Conservation (phyloP, 2,329 filamentous ascomycete genomes). For the Tolypocladium paradoxum region DNA sequence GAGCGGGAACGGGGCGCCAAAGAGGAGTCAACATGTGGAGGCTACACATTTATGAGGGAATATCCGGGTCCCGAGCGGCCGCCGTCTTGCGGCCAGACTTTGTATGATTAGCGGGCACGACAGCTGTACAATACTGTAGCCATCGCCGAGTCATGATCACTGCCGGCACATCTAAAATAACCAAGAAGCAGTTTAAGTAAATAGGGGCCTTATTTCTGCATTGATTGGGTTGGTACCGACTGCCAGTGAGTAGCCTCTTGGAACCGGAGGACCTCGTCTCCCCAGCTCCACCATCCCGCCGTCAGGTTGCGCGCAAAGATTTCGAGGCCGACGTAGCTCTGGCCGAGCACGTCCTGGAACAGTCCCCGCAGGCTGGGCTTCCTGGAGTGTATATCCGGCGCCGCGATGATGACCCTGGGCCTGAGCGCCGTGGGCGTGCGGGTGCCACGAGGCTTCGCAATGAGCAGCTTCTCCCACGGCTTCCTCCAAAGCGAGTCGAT, state of each 20-base stretch:
- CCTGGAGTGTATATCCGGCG: constrained; percentile 67
- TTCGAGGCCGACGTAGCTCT: constrained; percentile 52
- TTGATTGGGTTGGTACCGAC: not conserved
- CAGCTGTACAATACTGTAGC: constrained; percentile 22
- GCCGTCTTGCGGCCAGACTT: not conserved
- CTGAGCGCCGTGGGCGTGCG: constrained; percentile 13
- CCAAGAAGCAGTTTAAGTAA: constrained; percentile 1
- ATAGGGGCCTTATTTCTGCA: constrained; percentile 10
- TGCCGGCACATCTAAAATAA: constrained; percentile 11
- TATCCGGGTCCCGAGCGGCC: not conserved
- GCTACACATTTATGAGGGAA: not conserved
- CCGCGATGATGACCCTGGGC: constrained; percentile 51
- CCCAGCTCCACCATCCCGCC: constrained; percentile 70
- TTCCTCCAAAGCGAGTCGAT: constrained; percentile 56
- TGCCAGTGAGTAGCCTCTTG: constrained; percentile 48
- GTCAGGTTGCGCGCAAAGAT: constrained; percentile 67
- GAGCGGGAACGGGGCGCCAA: not conserved
- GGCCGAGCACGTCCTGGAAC: constrained; percentile 43
- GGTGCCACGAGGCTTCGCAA: constrained; percentile 37
- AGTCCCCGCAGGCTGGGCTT: constrained; percentile 61
- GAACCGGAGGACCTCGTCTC: constrained; percentile 61
- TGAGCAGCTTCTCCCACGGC: constrained; percentile 64
- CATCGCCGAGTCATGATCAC: constrained; percentile 9
- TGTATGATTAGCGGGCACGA: constrained; percentile 17
- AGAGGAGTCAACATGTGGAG: not conserved